Evolutionary conservation across 192 early-diverging fungal species (phyloP), one percentile per base, ranked within the genome.

Genomic region (Coemansia sp.): DNA sequence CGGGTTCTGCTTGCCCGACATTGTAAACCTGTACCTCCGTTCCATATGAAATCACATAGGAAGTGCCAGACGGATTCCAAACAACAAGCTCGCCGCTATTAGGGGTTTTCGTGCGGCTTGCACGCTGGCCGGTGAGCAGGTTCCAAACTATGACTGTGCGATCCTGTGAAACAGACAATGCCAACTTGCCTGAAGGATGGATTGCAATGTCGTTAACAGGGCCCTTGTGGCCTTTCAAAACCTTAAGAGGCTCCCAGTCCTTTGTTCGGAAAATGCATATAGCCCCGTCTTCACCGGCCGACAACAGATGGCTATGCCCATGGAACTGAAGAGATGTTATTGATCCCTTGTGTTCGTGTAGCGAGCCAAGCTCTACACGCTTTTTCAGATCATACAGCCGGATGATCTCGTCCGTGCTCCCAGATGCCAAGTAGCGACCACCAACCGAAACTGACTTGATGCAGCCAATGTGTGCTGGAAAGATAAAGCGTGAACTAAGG

Each of bases 171-270:
- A 98, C 95, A 13, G 90, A 91, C 64, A 98, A 75, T 9, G 96
- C 91, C 58, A 99, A 86, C 68, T 94, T 97, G 16, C 98, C 98
- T 9, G 91, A 86, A n/a, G 97, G 96, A 81, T 99, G 98, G 42
- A 97, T 87, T 3, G 92, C 93, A 38, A 98, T 84, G 42, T 86
- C 88, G 76, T 88, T 89, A 16, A 99, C 85, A 20, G 71, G 19
- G 46, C 84, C 83, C 84, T 84, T 86, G 76, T 94, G 91, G 22
- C 91, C 91, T 63, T 90, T 91, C 55, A 98, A 85, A 44, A 86
- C 90, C 76, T 93, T 95, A 66, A 99, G 87, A 57, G 87, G 88
- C 74, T 98, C 96, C 98, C 98, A 99, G 80, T 98, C 98, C 71
- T 92, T 93, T 46, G 94, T 89, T 69, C 98, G 82, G 80, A 94